Conservation (phyloP, 805 yeast species). For the Cyberlindnera mycetangii region DNA sequence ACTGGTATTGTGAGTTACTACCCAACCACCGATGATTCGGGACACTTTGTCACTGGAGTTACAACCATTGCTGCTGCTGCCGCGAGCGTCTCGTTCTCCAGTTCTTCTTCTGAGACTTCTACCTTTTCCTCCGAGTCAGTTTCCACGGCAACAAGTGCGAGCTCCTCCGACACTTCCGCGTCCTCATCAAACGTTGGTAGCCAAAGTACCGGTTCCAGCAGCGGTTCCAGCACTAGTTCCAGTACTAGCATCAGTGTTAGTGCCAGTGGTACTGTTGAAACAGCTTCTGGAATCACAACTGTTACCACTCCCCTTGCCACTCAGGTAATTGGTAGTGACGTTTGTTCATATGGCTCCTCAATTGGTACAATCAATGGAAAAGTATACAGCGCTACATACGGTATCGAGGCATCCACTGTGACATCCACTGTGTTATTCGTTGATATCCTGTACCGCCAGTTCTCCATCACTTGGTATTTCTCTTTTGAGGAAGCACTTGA, state of each 20-base stretch:
- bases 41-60: conserved; percentile 1
- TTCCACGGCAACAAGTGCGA: too few relatives aligned
- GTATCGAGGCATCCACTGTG: background rate
- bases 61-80: conserved; percentile 1
- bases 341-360: conserved; percentile 1
- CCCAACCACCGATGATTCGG: background rate
- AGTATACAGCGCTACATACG: background rate
- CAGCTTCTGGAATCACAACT: background rate
- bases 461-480: conserved; percentile 18
- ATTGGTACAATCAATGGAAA: conserved; percentile 1
- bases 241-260: too few relatives aligned
- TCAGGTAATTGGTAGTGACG: background rate
- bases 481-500: conserved; percentile 6
- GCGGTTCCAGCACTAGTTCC: too few relatives aligned
- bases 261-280: background rate
- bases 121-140: too few relatives aligned
- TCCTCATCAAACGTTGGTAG: too few relatives aligned
- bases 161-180: too few relatives aligned
- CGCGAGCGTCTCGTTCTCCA: background rate
- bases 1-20: background rate
- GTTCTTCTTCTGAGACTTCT: too few relatives aligned
- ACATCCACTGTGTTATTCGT: conserved; percentile 2
- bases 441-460: conserved; percentile 3
- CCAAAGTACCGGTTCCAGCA: too few relatives aligned
- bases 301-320: conserved; percentile 3